Conservation (phyloP, 2,329 filamentous ascomycete genomes). For the Drechslerella stenobrocha region DNA sequence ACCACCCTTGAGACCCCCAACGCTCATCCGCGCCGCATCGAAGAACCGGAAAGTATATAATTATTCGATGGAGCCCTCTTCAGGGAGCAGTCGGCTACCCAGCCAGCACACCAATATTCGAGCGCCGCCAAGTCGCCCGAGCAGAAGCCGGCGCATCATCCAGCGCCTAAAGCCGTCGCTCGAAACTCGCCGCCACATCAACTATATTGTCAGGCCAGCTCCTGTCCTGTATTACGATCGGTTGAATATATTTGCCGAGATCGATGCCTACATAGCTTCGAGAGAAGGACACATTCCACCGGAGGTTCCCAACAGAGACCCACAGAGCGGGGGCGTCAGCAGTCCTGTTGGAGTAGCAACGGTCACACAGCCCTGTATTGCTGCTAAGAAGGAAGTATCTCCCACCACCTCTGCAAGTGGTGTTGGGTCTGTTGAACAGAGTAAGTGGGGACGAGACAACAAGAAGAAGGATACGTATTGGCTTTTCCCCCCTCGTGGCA, state of each 20-base stretch:
- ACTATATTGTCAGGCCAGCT: constrained; percentile 11
- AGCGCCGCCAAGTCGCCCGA: constrained; percentile 1
- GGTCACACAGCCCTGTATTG: neutral
- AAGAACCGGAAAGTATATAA: constrained; percentile 1
- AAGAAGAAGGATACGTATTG: neutral
- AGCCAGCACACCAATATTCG: constrained; percentile 2
- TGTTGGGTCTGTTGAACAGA: neutral
- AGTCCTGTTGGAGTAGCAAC: neutral
- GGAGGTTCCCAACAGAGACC: neutral
- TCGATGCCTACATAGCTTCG: neutral
- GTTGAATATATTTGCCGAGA: neutral
- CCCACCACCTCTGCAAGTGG: neutral
- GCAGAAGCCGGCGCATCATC: constrained; percentile 6
- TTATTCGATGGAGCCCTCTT: constrained; percentile 9
- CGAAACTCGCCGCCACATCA: constrained; percentile 9
- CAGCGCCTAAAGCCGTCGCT: constrained; percentile 11
- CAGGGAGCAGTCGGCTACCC: neutral
- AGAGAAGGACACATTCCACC: neutral
- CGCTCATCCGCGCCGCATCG: too few species aligned
- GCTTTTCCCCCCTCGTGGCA: neutral
- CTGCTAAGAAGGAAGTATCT: neutral
- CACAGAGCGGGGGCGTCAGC: neutral
- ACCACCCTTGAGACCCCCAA: too few species aligned
- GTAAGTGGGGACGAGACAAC: neutral
- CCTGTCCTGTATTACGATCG: constrained; percentile 9